Evolutionary conservation across 2,329 filamentous ascomycete genomes (phyloP).

Genomic region (Chrysoporthe puriensis): DNA sequence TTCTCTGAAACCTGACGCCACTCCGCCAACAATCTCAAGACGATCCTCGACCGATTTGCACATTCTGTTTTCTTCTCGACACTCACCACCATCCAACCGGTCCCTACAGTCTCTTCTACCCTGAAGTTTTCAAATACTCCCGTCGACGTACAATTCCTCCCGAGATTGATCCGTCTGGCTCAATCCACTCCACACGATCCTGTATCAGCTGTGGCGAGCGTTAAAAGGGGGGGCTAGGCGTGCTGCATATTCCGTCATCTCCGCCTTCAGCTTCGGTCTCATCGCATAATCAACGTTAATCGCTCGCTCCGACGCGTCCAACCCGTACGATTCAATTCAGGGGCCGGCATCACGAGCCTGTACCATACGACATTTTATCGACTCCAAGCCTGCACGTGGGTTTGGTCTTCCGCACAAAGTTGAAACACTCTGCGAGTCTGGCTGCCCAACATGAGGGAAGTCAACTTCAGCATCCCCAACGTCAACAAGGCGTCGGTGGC

Average conservation of each 20-base stretch:
- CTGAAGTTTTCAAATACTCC: background rate
- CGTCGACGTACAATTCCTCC: background rate
- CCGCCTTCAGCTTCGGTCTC: constrained; percentile 4
- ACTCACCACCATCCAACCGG: constrained; percentile 9
- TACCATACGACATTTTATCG: background rate
- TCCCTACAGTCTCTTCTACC: constrained; percentile 1
- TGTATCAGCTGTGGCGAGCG: constrained; percentile 23
- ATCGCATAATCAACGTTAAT: constrained; percentile 17
- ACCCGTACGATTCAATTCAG: background rate
- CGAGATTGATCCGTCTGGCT: background rate
- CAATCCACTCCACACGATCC: constrained; percentile 12
- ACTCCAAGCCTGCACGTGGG: background rate
- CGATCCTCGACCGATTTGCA: constrained; percentile 17
- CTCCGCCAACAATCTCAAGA: constrained; percentile 26
- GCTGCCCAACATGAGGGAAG: constrained; percentile 85
- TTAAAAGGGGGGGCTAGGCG: constrained; percentile 19
- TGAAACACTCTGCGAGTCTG: constrained; percentile 20
- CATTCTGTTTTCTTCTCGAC: constrained; percentile 12
- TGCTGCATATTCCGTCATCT: constrained; percentile 20
- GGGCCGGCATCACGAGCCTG: background rate
- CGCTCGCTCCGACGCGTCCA: constrained; percentile 5
- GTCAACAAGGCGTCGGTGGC: constrained; percentile 92
- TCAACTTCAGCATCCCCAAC: constrained; percentile 97
- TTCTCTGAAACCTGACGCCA: constrained; percentile 29
- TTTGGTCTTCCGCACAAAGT: background rate